Base-by-base conservation (phyloP, 2,329 filamentous ascomycete genomes). In the Alternaria infectoria region DNA sequence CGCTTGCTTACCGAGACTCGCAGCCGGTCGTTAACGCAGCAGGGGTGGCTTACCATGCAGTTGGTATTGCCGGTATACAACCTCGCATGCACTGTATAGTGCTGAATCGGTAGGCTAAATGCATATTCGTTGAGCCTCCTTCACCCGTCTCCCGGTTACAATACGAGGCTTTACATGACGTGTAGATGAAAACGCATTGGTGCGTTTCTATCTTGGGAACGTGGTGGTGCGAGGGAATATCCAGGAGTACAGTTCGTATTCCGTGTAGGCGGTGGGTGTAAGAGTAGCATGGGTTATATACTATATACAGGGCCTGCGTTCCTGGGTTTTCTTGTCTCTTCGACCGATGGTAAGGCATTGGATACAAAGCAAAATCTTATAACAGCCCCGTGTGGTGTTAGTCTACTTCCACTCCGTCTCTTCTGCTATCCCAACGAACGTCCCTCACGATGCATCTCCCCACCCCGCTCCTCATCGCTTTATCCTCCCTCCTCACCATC, bases 171-270 rank as follows among this genome's bases (percentile, higher is more conserved):
- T n/a, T 23, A 51, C 17, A 40, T 40, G 17, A 21, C 55, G 36
- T 57, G 59, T 57, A 64, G 46, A 64, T 57, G 57, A 64, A 43
- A 19, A 28, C 26, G 57, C 46, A 17, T 60, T 17, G 45, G 40
- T 57, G 51, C 26, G 32, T 40, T 51, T 32, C 32, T 28, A 26
- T 15, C 13, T 49, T 32, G 23, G 58, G 17, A 17, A 51, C 2
- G 17, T n/a, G 12, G 30, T 36, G 11, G 19, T 51, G 12, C 19
- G 57, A 25, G n/a, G 36, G 36, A 36, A 36, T 36, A 36, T 36
- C 15, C 0, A 1, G 32, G 32, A 36, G 15, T 36, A 36, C 32
- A 36, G 0, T 4, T 36, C 32, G 32, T 36, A 8, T 36, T 36
- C 15, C 7, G 15, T 36, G 32, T 36, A 36, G 32, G 8, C 32